Evolutionary conservation across 2,329 filamentous ascomycete species (phyloP), one percentile per base, ranked within the genome.

Genomic region (Sclerotinia borealis): DNA sequence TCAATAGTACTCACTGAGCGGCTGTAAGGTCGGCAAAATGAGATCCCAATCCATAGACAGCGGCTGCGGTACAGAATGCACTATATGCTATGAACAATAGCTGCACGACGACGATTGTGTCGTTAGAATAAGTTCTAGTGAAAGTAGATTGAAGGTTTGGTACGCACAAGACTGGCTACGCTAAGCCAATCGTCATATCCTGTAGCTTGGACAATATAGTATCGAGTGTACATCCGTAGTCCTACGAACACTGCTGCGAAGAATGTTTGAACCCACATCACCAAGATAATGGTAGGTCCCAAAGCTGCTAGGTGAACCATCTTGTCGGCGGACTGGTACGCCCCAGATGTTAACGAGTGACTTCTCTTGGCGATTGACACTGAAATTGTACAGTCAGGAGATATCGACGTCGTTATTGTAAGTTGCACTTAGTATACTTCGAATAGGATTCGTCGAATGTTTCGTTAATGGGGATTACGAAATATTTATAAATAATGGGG

Each of bases 181-280:
- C 43, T 52, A 22, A 61, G 45, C 59, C 59, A 52, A 34, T 61
- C 59, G 3, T 61, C 59, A 43, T 51, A 41, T 2, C 59, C 59
- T 3, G n/a, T 51, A 2, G 59, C 36, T 51, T 43, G 34, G 29
- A 52, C 47, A 13, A 61, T 41, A 6, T 22, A 39, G 31, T 43
- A 34, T 27, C 59, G 47, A 31, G 59, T 61, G 37, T 61, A 61
- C 34, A 61, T 50, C n/a, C 59, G 31, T 22, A 45, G 39, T 19
- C 34, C 45, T 34, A 61, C 47, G 15, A 61, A 61, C 5, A 51
- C 4, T 4, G 27, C 36, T 31, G 59, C 59, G 27, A 29, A 17
- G 10, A 41, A 25, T 41, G 59, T 61, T 27, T 61, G 22, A 25
- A 29, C n/a, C 59, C 59, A 61, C 37, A 61, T 43, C 47, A 61